Percentiles rank a stretch among this genome's conserved stretches.
These are phyloP conservation scores for Zarea fungicola DNA, from an alignment of 2,329 filamentous ascomycete genomes.

Conservation along the genomic window DNA sequence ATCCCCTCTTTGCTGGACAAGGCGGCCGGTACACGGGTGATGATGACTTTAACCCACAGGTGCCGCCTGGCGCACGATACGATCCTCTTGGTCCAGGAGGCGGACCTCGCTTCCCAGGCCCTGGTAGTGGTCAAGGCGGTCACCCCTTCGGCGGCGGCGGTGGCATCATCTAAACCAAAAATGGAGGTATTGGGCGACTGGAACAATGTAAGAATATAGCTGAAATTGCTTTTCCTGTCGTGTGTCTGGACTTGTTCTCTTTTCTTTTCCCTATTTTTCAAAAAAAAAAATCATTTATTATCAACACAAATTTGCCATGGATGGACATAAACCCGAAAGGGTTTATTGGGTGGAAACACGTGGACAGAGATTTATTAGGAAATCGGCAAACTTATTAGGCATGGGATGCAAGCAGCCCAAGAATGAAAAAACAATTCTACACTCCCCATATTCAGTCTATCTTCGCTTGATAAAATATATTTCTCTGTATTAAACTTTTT, in stretches of 20 bases:
- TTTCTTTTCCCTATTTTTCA: too few species aligned
- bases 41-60: conserved; percentile 54
- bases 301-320: too few species aligned
- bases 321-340: too few species aligned
- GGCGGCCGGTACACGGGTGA: conserved; percentile 37
- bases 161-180: conserved; percentile 26
- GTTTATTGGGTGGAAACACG: too few species aligned
- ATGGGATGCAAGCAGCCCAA: not conserved
- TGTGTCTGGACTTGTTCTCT: too few species aligned
- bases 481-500: not conserved
- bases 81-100: conserved; percentile 76
- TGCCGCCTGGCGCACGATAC: conserved; percentile 84
- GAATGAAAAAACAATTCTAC: not conserved
- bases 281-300: too few species aligned
- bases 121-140: conserved; percentile 33
- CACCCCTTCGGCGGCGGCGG: conserved; percentile 25
- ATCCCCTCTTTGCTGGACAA: conserved; percentile 70
- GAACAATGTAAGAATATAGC: not conserved
- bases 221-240: not conserved
- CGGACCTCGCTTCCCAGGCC: conserved; percentile 41
- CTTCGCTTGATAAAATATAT: not conserved
- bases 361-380: too few species aligned
- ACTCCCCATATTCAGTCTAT: too few species aligned
- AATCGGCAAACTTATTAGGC: too few species aligned
- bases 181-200: not conserved